Conservation (phyloP, 106 monocot genomes). For the Dendrobium catenatum region DNA sequence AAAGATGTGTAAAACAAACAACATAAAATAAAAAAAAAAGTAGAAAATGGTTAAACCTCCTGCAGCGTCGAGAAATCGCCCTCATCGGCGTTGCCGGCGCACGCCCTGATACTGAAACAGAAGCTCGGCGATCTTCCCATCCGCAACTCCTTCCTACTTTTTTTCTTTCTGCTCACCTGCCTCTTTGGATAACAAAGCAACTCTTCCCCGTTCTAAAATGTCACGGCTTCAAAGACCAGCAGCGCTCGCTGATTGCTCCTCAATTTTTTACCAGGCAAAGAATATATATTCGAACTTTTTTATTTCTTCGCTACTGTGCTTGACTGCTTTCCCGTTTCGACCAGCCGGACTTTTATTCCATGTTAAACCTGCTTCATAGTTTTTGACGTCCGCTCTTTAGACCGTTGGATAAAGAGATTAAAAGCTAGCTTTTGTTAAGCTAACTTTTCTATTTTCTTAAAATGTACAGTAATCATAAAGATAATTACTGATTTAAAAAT, state of each 20-base stretch:
- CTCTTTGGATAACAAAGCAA: background rate
- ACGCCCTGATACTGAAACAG: background rate
- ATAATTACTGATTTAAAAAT: no score
- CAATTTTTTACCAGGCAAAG: background rate
- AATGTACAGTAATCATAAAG: no score
- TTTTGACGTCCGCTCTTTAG: background rate
- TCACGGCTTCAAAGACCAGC: background rate
- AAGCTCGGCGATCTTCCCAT: conserved; percentile 4
- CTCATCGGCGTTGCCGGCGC: background rate
- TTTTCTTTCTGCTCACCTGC: no score
- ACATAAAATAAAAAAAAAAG: background rate
- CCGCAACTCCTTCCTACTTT: background rate
- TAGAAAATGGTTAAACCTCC: background rate
- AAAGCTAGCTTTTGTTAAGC: no score
- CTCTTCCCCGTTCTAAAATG: background rate
- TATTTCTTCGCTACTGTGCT: background rate
- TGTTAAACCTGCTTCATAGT: background rate
- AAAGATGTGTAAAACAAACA: background rate
- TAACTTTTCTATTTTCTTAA: no score
- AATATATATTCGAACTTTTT: background rate
- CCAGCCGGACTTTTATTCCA: background rate
- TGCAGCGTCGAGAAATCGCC: background rate
- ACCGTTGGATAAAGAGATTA: no score
- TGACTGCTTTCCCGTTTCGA: background rate
- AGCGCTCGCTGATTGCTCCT: background rate